Evolutionary conservation across 345 rosid species (phyloP).

Genomic region (Eutrema heterophyllum): DNA sequence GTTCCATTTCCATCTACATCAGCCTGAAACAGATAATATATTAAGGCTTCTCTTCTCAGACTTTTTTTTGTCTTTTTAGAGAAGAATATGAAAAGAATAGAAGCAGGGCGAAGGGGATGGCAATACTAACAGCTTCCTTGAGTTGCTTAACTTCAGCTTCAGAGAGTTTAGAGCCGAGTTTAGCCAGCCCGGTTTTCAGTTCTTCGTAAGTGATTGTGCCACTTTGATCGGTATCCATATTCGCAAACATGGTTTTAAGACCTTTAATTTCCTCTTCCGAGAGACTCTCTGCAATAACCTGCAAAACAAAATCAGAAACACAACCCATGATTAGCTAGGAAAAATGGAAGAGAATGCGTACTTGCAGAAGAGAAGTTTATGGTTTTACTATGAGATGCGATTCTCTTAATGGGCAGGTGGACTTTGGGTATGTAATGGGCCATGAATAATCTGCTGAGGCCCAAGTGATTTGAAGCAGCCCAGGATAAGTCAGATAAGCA

Average conservation of each 20-base stretch:
- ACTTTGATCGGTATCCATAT: constrained; percentile 79
- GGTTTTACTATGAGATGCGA: too few relatives aligned
- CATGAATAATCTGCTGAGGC: too few relatives aligned
- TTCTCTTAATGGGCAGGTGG: too few relatives aligned
- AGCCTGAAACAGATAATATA: constrained; percentile 31
- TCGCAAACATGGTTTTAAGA: constrained; percentile 64
- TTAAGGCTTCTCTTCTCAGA: not conserved
- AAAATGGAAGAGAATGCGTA: not conserved
- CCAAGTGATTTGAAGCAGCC: too few relatives aligned
- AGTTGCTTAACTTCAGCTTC: constrained; percentile 80
- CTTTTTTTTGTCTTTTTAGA: not conserved
- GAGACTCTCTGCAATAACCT: constrained; percentile 78
- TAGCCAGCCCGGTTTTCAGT: constrained; percentile 56
- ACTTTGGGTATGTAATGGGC: too few relatives aligned
- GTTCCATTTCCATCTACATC: constrained; percentile 90
- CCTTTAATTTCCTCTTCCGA: constrained; percentile 80
- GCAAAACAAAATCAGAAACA: not conserved
- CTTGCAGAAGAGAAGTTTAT: not conserved
- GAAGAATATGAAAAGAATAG: not conserved
- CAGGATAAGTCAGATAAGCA: too few relatives aligned
- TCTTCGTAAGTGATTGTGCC: constrained; percentile 84
- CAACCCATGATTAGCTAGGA: not conserved
- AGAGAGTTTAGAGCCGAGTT: constrained; percentile 65
- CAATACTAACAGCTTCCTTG: constrained; percentile 70
- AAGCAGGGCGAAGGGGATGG: not conserved